Evolutionary conservation across 2,329 filamentous ascomycete genomes (phyloP).

Genomic region (Fusarium torreyae): DNA sequence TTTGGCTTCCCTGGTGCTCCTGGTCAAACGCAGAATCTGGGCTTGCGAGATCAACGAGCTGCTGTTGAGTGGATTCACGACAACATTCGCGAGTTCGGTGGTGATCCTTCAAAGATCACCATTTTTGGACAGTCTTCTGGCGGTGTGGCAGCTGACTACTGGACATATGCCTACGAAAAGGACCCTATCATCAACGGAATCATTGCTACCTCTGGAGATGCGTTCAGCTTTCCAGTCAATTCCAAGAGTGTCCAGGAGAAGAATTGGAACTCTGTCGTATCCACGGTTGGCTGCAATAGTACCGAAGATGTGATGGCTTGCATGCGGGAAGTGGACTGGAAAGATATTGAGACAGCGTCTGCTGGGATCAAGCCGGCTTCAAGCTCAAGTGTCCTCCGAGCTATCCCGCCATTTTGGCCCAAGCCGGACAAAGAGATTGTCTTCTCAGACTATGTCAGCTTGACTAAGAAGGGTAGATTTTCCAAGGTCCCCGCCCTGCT

Average conservation of each 20-base stretch:
- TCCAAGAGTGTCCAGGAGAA: slow-evolving; percentile 51
- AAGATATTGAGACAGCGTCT: slow-evolving; percentile 56
- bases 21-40: slow-evolving; percentile 44
- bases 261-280: slow-evolving; percentile 61
- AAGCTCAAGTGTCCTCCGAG: slow-evolving; percentile 56
- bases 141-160: slow-evolving; percentile 61
- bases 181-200: slow-evolving; percentile 66
- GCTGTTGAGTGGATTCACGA: slow-evolving; percentile 54
- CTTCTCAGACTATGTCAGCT: slow-evolving; percentile 58
- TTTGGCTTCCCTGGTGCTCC: slow-evolving; percentile 59
- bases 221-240: slow-evolving; percentile 62
- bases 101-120: slow-evolving; percentile 52
- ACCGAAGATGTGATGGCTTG: slow-evolving; percentile 53
- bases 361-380: slow-evolving; percentile 52
- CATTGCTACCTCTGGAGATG: slow-evolving; percentile 63
- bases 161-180: slow-evolving; percentile 63
- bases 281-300: slow-evolving; percentile 56
- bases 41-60: slow-evolving; percentile 51
- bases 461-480: slow-evolving; percentile 56
- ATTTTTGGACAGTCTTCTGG: slow-evolving; percentile 55
- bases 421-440: slow-evolving; percentile 58
- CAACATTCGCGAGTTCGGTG: slow-evolving; percentile 52
- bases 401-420: slow-evolving; percentile 60
- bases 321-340: slow-evolving; percentile 56
- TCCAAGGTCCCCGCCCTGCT: slow-evolving; percentile 59